Percentiles rank a stretch among this genome's conserved stretches.
These are phyloP conservation scores for Blakeslea trispora DNA, from an alignment of 371 early-diverging fungal species.

Conservation along the genomic window DNA sequence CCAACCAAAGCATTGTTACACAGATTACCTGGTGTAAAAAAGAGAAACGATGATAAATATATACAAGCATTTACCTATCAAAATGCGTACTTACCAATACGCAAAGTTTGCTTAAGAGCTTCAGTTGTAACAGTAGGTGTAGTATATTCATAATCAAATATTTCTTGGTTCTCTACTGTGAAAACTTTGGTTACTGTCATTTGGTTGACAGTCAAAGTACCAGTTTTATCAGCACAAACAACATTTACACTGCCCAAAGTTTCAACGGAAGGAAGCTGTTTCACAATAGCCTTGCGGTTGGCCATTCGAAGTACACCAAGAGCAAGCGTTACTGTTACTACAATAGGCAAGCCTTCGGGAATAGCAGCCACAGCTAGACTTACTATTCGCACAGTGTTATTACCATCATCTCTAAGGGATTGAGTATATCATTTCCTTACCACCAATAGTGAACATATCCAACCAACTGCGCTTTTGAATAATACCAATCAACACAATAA, in stretches of 20 bases:
- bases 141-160: constrained; percentile 65
- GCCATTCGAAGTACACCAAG: constrained; percentile 91
- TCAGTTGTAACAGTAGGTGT: constrained; percentile 35
- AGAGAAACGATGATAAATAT: not conserved
- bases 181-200: constrained; percentile 82
- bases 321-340: constrained; percentile 90
- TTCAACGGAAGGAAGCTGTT: constrained; percentile 90
- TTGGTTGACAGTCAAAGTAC: constrained; percentile 83
- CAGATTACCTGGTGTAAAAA: constrained; percentile 39
- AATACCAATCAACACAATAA: constrained; percentile 88
- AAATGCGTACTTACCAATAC: constrained; percentile 49
- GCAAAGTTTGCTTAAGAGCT: constrained; percentile 55
- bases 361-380: constrained; percentile 94
- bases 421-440: constrained; percentile 22
- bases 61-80: not conserved
- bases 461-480: constrained; percentile 87
- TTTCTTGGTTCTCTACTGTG: constrained; percentile 62
- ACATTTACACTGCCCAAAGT: constrained; percentile 86
- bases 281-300: constrained; percentile 83
- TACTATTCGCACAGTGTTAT: constrained; percentile 34
- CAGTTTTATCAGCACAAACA: constrained; percentile 95
- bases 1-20: constrained; percentile 82
- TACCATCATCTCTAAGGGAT: not conserved
- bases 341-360: constrained; percentile 93
- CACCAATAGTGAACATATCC: constrained; percentile 95